Evolutionary conservation across 331 rosid genomes (phyloP).

Genomic region (Quercus phellos): DNA sequence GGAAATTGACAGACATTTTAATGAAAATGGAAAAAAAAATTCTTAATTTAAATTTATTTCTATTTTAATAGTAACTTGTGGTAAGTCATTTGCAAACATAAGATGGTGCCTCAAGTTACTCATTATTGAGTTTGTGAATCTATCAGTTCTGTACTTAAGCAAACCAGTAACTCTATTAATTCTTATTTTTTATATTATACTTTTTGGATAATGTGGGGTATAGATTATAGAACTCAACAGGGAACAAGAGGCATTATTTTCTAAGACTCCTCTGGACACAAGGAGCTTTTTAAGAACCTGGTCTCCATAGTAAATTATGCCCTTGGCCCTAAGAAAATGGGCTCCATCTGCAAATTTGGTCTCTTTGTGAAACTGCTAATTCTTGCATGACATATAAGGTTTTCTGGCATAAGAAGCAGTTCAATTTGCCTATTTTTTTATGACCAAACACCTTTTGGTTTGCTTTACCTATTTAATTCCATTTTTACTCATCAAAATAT

Average conservation of each 20-base stretch:
- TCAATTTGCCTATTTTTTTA: neutral
- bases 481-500: too few species aligned
- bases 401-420: neutral
- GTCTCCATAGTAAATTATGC: neutral
- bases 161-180: neutral
- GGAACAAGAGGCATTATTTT: neutral
- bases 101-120: neutral
- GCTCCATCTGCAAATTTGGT: neutral
- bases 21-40: neutral
- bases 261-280: neutral
- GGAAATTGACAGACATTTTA: neutral
- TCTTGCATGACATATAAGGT: too few species aligned
- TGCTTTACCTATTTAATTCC: neutral
- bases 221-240: neutral
- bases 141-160: neutral
- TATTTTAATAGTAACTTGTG: neutral
- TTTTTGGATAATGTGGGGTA: neutral
- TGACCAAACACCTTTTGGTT: neutral
- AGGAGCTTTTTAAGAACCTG: neutral
- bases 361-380: neutral
- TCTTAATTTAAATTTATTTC: neutral
- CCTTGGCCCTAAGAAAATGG: neutral
- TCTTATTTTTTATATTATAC: neutral
- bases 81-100: neutral
- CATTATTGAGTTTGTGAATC: neutral